Conservation (phyloP, 2,329 filamentous ascomycete species). For the Calonectria pteridis region DNA sequence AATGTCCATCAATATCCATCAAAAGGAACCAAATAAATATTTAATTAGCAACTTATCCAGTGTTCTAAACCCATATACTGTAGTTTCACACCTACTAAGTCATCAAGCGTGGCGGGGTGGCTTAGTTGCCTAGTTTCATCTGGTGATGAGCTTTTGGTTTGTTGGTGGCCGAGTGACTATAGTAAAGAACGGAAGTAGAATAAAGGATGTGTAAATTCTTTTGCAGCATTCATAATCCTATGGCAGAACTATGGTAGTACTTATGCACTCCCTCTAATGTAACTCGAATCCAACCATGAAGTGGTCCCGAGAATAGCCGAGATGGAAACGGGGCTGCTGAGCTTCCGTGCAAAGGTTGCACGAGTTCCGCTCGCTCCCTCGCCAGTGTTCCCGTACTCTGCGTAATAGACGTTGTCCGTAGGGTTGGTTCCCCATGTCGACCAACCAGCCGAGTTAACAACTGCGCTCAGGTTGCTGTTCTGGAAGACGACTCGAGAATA, state of each 20-base stretch:
- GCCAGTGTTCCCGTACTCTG: slow-evolving; percentile 70
- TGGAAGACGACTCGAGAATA: slow-evolving; percentile 63
- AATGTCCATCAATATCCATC: no score
- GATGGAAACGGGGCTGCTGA: slow-evolving; percentile 36
- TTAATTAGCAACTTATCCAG: no score
- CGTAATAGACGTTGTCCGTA: slow-evolving; percentile 66
- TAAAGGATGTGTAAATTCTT: neutral
- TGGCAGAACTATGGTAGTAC: no score
- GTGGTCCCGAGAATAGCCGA: slow-evolving; percentile 25
- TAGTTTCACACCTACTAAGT: no score
- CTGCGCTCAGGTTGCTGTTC: slow-evolving; percentile 57
- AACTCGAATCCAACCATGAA: slow-evolving; percentile 30
- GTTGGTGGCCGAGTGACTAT: no score
- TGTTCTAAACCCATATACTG: no score
- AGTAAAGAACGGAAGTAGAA: no score
- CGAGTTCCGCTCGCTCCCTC: slow-evolving; percentile 65
- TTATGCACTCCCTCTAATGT: slow-evolving; percentile 13
- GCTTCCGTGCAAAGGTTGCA: slow-evolving; percentile 56
- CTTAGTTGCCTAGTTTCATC: no score
- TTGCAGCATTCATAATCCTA: neutral
- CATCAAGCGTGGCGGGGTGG: no score
- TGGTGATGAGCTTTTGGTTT: no score
- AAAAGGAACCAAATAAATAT: no score
- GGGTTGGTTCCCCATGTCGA: slow-evolving; percentile 62
- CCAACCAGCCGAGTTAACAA: slow-evolving; percentile 63